A percentile compares a stretch with the other conserved stretches of the same genome.
These are phyloP conservation scores for Bocquillonia castaneifolia DNA, from an alignment of 441 rosid species.

Conservation along the genomic window DNA sequence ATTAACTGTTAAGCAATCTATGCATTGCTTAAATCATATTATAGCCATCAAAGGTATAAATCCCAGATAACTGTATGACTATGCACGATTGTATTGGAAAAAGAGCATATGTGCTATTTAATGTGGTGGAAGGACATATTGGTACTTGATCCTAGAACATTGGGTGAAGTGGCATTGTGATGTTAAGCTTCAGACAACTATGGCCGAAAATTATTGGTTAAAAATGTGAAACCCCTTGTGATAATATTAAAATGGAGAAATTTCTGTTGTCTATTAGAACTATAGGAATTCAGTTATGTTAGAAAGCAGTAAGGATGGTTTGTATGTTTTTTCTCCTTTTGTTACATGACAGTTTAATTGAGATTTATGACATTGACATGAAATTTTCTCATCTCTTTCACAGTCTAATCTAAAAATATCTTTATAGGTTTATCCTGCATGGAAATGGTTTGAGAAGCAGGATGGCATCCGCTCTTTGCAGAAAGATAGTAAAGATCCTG, in stretches of 20 bases:
- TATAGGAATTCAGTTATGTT: background rate
- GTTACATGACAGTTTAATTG: slow-evolving; percentile 4
- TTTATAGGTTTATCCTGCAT: slow-evolving; percentile 91
- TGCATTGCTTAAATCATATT: background rate
- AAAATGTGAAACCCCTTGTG: background rate
- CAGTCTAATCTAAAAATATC: slow-evolving; percentile 11
- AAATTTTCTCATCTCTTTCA: slow-evolving; percentile 7
- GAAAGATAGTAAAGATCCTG: slow-evolving; percentile 91
- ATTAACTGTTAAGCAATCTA: background rate
- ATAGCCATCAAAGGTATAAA: background rate
- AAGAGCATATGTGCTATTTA: background rate
- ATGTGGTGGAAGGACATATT: background rate
- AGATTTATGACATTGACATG: slow-evolving; percentile 19
- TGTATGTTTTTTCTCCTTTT: background rate
- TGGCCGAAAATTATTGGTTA: background rate
- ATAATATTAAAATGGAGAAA: background rate
- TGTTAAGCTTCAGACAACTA: background rate
- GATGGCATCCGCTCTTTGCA: slow-evolving; percentile 97
- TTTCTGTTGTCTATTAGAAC: background rate
- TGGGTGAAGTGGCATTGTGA: background rate
- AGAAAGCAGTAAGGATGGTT: background rate
- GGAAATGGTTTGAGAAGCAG: slow-evolving; percentile 99
- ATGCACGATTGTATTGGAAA: no score
- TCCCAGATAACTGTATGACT: background rate
- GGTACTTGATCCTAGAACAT: slow-evolving; percentile 7